Percentiles rank a stretch among this genome's conserved stretches.
phyloP scores from a whole-genome alignment of 148 eudicot species.

The Rhododendron henanense region DNA sequence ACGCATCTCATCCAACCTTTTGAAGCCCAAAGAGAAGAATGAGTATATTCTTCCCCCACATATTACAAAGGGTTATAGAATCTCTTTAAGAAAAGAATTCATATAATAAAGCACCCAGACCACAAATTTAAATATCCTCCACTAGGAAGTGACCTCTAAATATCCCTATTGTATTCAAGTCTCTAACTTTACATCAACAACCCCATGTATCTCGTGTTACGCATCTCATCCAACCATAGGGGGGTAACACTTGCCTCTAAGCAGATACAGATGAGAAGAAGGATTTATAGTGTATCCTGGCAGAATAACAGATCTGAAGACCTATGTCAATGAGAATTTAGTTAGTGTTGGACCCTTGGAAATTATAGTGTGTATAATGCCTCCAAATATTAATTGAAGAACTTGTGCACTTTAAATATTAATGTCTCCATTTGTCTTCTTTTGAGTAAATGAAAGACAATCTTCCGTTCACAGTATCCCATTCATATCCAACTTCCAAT shows the following conservation, averaged over 20 bases:
- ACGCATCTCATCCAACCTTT: not conserved
- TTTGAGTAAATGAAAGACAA: not conserved
- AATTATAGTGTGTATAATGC: not conserved
- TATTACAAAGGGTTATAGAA: not conserved
- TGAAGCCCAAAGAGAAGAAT: not conserved
- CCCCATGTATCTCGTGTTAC: not conserved
- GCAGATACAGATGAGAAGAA: not conserved
- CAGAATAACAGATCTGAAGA: constrained; percentile 4
- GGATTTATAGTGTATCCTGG: not conserved
- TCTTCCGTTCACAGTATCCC: not conserved
- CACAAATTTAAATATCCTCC: not conserved
- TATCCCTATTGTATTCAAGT: not conserved
- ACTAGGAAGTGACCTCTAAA: not conserved
- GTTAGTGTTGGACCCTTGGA: not conserved
- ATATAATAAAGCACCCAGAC: not conserved
- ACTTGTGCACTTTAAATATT: not conserved
- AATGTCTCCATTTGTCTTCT: not conserved
- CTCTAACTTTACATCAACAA: not conserved
- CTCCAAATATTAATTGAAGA: not conserved
- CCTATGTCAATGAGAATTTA: not conserved
- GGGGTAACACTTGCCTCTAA: not conserved
- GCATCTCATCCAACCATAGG: not conserved
- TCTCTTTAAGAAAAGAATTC: not conserved
- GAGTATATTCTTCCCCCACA: not conserved
- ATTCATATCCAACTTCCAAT: not conserved